Percentiles rank a stretch among this genome's conserved stretches.
phyloP scores from a whole-genome alignment of 192 early-diverging fungal species.

The Coemansia sp. region DNA sequence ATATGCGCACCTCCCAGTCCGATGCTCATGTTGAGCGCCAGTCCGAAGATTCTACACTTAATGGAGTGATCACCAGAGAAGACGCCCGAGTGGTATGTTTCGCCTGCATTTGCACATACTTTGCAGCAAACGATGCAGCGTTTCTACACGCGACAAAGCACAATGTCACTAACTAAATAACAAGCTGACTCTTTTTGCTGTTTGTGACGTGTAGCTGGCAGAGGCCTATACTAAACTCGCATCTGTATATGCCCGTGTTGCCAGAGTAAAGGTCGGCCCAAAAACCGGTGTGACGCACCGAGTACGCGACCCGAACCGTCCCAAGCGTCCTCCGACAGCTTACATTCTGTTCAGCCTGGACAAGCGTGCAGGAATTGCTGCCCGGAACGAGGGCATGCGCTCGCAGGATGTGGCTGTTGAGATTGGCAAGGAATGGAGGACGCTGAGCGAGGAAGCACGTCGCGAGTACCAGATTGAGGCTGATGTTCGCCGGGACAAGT shows the following conservation, averaged over 20 bases:
- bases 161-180: background rate
- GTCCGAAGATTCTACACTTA: background rate
- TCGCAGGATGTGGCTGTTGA: conserved; percentile 26
- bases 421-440: conserved; percentile 32
- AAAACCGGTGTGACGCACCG: background rate
- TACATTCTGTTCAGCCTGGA: conserved; percentile 34
- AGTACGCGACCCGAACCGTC: conserved; percentile 34
- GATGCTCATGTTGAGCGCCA: background rate
- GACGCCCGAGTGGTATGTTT: conserved; percentile 20
- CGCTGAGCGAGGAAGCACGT: conserved; percentile 10
- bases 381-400: conserved; percentile 9
- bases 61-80: background rate
- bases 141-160: background rate
- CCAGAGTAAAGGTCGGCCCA: background rate
- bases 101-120: background rate
- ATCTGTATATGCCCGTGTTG: conserved; percentile 16
- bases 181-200: background rate
- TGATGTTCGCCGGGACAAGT: conserved; percentile 11
- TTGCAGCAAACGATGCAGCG: background rate
- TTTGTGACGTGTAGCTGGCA: conserved; percentile 19
- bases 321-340: conserved; percentile 35
- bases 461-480: conserved; percentile 19
- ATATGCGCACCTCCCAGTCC: background rate
- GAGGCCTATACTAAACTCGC: conserved; percentile 22
- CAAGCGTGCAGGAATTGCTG: conserved; percentile 13